Evolutionary conservation across 305 asterid species (phyloP), one percentile per base, ranked within the genome.

Genomic region (Fraxinus sp.): DNA sequence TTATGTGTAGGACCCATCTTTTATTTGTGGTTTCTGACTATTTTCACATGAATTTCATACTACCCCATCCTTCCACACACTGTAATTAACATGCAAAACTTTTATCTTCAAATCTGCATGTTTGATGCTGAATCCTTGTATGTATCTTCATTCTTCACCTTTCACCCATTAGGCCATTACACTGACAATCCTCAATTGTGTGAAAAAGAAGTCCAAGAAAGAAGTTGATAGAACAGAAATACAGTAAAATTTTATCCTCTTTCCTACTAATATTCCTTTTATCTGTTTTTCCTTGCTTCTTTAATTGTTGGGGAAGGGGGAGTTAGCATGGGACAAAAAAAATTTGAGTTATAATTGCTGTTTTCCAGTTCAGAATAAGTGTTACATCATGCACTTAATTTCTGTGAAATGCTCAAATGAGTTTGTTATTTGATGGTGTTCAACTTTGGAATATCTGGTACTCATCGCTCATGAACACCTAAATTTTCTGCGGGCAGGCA

Each of bases 401-500:
- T 70, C 39, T 64, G 16, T 18, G 57, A 80, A 80, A 49, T 35
- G 74, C 41, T 37, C 28, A 20, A 28, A 11, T 78, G 32, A 24
- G 16, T 73, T 74, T 14, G 26, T 76, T 28, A 36, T 30, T 55
- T 74, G 62, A 32, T 64, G 20, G 62, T 20, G 30, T 81, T 82
- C 78, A 79, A 82, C 77, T 84, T 81, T 64, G 57, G 68, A 71
- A 22, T 78, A 39, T 52, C 44, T 70, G 39, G 78, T 81, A 86
- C 62, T 77, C 77, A 44, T 78, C 79, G 80, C 85, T 87, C 79
- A 73, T 70, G 57, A 64, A 26, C 22, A 22, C 80, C 64, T 76
- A 36, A 66, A 37, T 44, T 87, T 77, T 87, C 20, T 78, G n/a
- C 57, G 82, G 62, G 84, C 97, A 95, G 99, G 96, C 95, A 97